These are phyloP conservation scores for Phytopythium sindhum DNA, from an alignment of 352 stramenopile species.

Conservation along the genomic window DNA sequence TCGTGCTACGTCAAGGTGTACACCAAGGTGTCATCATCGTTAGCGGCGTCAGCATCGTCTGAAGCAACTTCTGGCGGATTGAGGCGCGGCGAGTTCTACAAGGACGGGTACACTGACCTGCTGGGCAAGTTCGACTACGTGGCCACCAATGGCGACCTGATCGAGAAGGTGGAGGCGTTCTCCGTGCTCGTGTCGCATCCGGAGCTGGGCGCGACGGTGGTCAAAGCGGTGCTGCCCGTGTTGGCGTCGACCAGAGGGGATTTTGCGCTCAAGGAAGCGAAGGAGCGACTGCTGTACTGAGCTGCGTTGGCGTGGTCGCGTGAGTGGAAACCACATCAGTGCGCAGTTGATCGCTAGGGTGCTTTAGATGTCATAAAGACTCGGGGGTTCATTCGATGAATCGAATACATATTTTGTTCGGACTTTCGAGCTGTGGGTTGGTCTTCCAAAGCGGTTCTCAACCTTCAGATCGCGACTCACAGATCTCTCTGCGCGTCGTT, in stretches of 20 bases:
- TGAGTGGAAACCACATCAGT: too few species aligned
- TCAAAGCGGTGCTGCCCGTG: conserved; percentile 35
- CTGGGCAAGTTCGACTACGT: conserved; percentile 73
- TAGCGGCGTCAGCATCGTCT: background rate
- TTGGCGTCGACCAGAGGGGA: conserved; percentile 31
- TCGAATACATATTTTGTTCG: background rate
- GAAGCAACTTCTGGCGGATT: background rate
- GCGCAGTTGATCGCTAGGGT: too few species aligned
- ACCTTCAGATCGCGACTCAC: background rate
- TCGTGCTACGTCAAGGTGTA: conserved; percentile 74
- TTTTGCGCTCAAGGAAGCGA: conserved; percentile 17
- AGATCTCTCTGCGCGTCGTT: background rate
- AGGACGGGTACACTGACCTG: conserved; percentile 80
- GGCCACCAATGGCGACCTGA: conserved; percentile 44
- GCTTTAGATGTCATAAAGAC: too few species aligned
- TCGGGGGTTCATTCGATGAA: too few species aligned
- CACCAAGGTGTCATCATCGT: conserved; percentile 22
- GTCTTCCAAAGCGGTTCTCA: background rate
- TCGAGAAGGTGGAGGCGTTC: conserved; percentile 38
- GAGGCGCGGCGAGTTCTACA: conserved; percentile 54
- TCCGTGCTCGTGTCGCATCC: conserved; percentile 48
- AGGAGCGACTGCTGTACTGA: conserved; percentile 27
- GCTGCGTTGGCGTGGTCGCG: background rate
- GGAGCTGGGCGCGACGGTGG: conserved; percentile 32
- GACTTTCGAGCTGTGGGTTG: background rate